Evolutionary conservation across 116 monocot genomes (phyloP).

Genomic region (Posidonia oceanica): DNA sequence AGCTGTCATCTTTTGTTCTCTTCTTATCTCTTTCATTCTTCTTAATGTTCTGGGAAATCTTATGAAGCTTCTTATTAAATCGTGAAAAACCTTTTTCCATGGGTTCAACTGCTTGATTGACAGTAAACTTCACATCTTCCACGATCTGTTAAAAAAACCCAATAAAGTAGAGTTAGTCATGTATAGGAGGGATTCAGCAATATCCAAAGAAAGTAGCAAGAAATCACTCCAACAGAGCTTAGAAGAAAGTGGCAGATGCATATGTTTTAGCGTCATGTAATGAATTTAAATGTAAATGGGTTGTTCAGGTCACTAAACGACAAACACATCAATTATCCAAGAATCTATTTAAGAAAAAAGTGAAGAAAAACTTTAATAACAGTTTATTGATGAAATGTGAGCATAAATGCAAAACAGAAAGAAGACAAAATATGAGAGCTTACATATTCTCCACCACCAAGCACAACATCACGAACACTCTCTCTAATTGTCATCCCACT

Average conservation of each 20-base stretch:
- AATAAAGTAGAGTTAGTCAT: background rate
- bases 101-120: slow-evolving; percentile 89
- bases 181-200: background rate
- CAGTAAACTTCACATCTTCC: slow-evolving; percentile 89
- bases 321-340: too few relatives aligned
- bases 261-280: too few relatives aligned
- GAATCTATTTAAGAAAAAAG: too few relatives aligned
- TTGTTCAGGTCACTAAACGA: too few relatives aligned
- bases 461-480: slow-evolving; percentile 84
- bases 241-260: too few relatives aligned
- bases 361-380: too few relatives aligned
- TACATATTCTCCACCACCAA: slow-evolving; percentile 97
- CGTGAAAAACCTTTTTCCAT: slow-evolving; percentile 82
- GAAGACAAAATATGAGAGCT: slow-evolving; percentile 7
- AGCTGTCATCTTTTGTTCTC: slow-evolving; percentile 82
- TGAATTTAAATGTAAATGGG: too few relatives aligned
- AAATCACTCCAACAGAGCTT: too few relatives aligned
- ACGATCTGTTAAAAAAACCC: slow-evolving; percentile 44
- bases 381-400: too few relatives aligned
- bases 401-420: background rate
- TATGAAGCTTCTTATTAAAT: slow-evolving; percentile 87
- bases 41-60: slow-evolving; percentile 90
- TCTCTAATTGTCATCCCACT: slow-evolving; percentile 68
- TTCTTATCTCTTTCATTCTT: slow-evolving; percentile 69
- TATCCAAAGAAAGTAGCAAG: too few relatives aligned